phyloP scores from a whole-genome alignment of 2,329 filamentous ascomycete species.

The Pseudocercospora macadamiae region DNA sequence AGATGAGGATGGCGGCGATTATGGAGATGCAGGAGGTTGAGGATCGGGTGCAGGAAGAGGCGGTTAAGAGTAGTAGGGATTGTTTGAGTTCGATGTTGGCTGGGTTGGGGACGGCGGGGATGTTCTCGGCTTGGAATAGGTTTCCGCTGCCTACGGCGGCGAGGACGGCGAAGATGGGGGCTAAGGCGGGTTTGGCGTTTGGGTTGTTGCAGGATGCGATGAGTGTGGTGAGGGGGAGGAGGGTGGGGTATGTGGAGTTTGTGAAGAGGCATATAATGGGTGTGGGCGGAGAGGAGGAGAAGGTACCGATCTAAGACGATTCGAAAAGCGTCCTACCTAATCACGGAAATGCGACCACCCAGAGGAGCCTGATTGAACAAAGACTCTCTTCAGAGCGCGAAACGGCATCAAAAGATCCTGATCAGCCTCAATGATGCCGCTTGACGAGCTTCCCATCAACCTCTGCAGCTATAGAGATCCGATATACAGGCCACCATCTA shows the following conservation, averaged over 20 bases:
- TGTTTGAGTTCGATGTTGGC: slow-evolving; percentile 80
- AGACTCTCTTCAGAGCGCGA: too few relatives aligned
- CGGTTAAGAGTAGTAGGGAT: slow-evolving; percentile 58
- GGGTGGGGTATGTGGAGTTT: slow-evolving; percentile 74
- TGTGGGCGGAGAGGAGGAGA: slow-evolving; percentile 2
- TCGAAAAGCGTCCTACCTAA: too few relatives aligned
- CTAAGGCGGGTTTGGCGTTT: slow-evolving; percentile 77
- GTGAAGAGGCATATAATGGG: slow-evolving; percentile 35
- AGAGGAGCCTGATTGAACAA: too few relatives aligned
- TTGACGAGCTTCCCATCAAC: too few relatives aligned
- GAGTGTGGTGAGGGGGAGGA: slow-evolving; percentile 69
- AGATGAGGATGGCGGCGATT: slow-evolving; percentile 36
- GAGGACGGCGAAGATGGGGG: slow-evolving; percentile 73
- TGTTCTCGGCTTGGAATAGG: slow-evolving; percentile 82
- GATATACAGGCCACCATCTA: too few relatives aligned
- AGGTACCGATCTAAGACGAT: neutral
- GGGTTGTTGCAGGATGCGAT: slow-evolving; percentile 79
- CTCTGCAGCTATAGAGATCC: too few relatives aligned
- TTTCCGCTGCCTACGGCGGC: slow-evolving; percentile 69
- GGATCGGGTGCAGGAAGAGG: slow-evolving; percentile 36
- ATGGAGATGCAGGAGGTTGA: slow-evolving; percentile 46
- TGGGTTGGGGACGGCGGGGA: slow-evolving; percentile 79
- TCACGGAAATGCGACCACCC: too few relatives aligned
- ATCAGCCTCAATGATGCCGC: too few relatives aligned
- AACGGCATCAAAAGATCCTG: too few relatives aligned